Conservation (phyloP, 441 rosid species). For the Arabidopsis hybrid region DNA sequence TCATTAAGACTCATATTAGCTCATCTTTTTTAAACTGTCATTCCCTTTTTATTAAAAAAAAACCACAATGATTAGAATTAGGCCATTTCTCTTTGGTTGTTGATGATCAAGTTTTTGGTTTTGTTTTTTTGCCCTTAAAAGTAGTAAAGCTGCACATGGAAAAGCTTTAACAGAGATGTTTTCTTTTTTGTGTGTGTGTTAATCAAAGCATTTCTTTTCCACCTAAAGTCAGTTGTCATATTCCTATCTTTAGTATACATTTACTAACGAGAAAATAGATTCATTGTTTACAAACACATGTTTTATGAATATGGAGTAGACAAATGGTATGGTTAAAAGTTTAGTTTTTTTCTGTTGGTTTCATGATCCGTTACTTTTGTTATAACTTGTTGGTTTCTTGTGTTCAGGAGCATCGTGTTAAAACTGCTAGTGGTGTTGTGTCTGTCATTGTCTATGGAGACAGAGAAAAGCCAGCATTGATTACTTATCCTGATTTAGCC, state of each 20-base stretch:
- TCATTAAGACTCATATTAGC: conserved; percentile 35
- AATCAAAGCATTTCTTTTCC: conserved; percentile 20
- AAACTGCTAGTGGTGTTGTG: conserved; percentile 73
- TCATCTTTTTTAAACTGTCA: conserved; percentile 39
- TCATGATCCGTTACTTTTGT: neutral
- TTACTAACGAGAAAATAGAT: conserved; percentile 11
- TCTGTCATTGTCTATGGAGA: conserved; percentile 82
- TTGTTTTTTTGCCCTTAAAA: conserved; percentile 29
- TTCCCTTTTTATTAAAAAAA: conserved; percentile 15
- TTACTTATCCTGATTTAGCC: conserved; percentile 89
- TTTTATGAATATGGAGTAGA: conserved; percentile 16
- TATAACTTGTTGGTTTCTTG: conserved; percentile 29
- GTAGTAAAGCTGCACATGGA: conserved; percentile 43
- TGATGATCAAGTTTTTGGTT: conserved; percentile 41
- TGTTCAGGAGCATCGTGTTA: conserved; percentile 74
- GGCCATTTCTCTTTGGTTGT: conserved; percentile 31
- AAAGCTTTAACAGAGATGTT: conserved; percentile 32
- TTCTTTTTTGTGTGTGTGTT: conserved; percentile 12
- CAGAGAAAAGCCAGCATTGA: conserved; percentile 81
- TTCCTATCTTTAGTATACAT: conserved; percentile 27
- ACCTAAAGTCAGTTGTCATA: conserved; percentile 42
- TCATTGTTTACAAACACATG: conserved; percentile 30
- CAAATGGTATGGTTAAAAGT: conserved; percentile 4
- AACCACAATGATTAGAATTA: conserved; percentile 37
- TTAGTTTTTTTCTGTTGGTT: conserved; percentile 9